Evolutionary conservation across 805 yeast species (phyloP).

Genomic region (Helenozyma rhizophorensis): DNA sequence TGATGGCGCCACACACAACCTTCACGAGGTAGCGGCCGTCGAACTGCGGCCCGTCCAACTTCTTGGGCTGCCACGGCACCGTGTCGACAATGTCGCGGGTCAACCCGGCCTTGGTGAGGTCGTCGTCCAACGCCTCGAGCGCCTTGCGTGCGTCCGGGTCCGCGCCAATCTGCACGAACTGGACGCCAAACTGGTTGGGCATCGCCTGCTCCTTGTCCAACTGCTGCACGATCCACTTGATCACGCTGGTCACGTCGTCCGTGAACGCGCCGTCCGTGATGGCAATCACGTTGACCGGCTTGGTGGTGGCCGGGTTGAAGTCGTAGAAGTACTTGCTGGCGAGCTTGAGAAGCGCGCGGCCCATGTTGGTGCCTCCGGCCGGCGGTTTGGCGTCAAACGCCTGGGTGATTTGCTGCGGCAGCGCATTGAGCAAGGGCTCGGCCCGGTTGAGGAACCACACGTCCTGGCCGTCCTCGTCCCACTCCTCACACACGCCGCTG

Average conservation of each 20-base stretch:
- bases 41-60: slow-evolving; percentile 9
- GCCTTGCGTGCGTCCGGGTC: slow-evolving; percentile 8
- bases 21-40: slow-evolving; percentile 12
- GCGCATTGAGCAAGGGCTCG: slow-evolving; percentile 4
- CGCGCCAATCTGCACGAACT: slow-evolving; percentile 14
- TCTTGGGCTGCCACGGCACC: slow-evolving; percentile 10
- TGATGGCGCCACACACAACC: slow-evolving; percentile 14
- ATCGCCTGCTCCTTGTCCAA: slow-evolving; percentile 8
- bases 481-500: slow-evolving; percentile 11
- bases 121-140: slow-evolving; percentile 10
- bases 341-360: slow-evolving; percentile 8
- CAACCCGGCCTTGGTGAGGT: not conserved
- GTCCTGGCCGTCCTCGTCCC: slow-evolving; percentile 17
- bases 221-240: slow-evolving; percentile 12
- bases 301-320: slow-evolving; percentile 8
- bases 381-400: slow-evolving; percentile 10
- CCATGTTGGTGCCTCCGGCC: slow-evolving; percentile 14
- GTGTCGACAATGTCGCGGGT: slow-evolving; percentile 14
- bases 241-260: slow-evolving; percentile 11
- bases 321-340: slow-evolving; percentile 8
- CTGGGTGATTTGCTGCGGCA: slow-evolving; percentile 8
- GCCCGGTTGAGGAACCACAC: slow-evolving; percentile 10
- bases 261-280: slow-evolving; percentile 14
- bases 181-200: slow-evolving; percentile 13
- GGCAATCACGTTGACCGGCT: slow-evolving; percentile 13